Percentiles rank a stretch among this genome's conserved stretches.
Evolutionary conservation across 768 basidiomycete genomes (phyloP).

Genomic region (Mycena kentingensis): DNA sequence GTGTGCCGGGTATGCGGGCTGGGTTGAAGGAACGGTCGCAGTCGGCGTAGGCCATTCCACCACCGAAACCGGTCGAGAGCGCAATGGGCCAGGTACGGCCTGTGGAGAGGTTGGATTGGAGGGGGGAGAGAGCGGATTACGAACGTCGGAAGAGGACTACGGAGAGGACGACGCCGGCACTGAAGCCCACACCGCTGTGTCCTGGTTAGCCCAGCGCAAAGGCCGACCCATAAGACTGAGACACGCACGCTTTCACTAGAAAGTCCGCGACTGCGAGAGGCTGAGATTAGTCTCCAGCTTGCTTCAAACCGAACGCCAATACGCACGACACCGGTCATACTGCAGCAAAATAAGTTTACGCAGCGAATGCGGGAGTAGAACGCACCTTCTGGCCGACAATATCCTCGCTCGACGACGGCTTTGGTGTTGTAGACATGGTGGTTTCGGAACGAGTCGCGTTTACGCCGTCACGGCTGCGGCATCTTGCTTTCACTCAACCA

Average conservation of each 20-base stretch:
- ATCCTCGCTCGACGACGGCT: constrained; percentile 85
- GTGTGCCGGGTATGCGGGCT: constrained; percentile 81
- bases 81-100: constrained; percentile 93
- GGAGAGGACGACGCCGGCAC: constrained; percentile 84
- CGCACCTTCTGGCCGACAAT: constrained; percentile 87
- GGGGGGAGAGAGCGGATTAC: constrained; percentile 37
- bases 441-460: constrained; percentile 1
- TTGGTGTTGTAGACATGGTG: constrained; percentile 54
- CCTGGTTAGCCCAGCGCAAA: constrained; percentile 12
- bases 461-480: background rate
- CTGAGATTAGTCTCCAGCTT: constrained; percentile 11
- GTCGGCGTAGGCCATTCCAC: constrained; percentile 86
- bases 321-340: constrained; percentile 88
- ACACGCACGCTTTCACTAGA: constrained; percentile 80
- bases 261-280: constrained; percentile 66
- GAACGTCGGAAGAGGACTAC: constrained; percentile 90
- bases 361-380: background rate
- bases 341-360: constrained; percentile 33
- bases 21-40: constrained; percentile 94
- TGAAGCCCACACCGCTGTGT: constrained; percentile 81
- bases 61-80: constrained; percentile 83
- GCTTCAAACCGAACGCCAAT: constrained; percentile 13
- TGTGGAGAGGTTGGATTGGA: constrained; percentile 32
- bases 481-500: too few relatives aligned
- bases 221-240: background rate